Evolutionary conservation across 805 yeast genomes (phyloP), one percentile per base, ranked within the genome.

Genomic region (Metschnikowia santaceciliae): DNA sequence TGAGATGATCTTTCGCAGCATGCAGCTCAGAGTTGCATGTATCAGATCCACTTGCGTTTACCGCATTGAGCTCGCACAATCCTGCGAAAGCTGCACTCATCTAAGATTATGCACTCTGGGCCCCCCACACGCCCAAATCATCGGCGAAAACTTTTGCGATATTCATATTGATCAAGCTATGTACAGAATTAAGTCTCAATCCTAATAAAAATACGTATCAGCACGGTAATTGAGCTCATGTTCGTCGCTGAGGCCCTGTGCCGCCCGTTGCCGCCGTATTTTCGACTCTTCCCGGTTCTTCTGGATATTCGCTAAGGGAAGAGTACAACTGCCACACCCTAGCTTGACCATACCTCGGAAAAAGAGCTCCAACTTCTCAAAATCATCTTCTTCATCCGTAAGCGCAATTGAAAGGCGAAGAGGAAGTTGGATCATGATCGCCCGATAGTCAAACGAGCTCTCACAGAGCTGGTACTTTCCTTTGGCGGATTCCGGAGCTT

Each of bases 371-470:
- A 64, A 52, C 49, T 50, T 54, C 41, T 65, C 69, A 23, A 60
- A 58, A 15, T 59, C 64, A 14, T 49, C 55, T n/a, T 56, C 61
- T 32, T 57, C 53, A 10, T 56, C 61, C 4, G 61, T 53, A n/a
- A 63, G 50, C 14, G 51, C 57, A 4, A 55, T 34, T 35, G 58
- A 49, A 3, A 61, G 47, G 8, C 65, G 50, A 41, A 57, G 58
- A 7, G 64, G 61, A 22, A 63, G 53, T 47, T 63, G 68, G 23
- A 61, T 34, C 66, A 65, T 63, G 51, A 57, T 56, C 6, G 62
- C 60, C 11, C 65, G 55, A 46, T 51, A 54, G 42, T 62, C 65
- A 35, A 64, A 64, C 14, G 61, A 54, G n/a, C 49, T 17, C 40
- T 59, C 54, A 2, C 61, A 54, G 3, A 65, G 50, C 43, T 58